phyloP scores from a whole-genome alignment of 108 stramenopile species.

The Poteriospumella lacustris region DNA sequence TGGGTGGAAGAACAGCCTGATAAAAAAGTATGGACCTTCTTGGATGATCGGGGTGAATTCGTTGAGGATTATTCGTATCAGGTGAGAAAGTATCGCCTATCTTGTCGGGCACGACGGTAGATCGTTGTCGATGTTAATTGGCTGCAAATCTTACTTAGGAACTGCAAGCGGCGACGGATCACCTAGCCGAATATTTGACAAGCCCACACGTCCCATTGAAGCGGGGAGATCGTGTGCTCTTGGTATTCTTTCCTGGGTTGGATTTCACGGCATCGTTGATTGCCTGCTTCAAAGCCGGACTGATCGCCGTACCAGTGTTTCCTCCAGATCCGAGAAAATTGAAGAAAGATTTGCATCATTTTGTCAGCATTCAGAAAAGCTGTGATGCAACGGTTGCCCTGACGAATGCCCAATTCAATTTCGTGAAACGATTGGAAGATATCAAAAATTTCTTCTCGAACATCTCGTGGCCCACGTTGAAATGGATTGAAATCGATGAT shows the following conservation, averaged over 20 bases:
- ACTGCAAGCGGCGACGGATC: not conserved
- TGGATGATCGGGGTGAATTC: constrained; percentile 19
- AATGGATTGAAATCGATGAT: constrained; percentile 4
- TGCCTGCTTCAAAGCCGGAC: constrained; percentile 70
- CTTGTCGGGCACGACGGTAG: not conserved
- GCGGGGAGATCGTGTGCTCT: constrained; percentile 67
- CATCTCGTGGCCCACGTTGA: constrained; percentile 31
- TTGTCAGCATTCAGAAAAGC: constrained; percentile 63
- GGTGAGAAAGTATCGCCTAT: not conserved
- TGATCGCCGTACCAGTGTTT: constrained; percentile 65
- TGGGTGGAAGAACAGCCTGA: not conserved
- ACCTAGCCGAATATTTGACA: not conserved
- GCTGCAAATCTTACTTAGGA: not conserved
- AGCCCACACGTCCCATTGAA: not conserved
- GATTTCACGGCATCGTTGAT: constrained; percentile 89
- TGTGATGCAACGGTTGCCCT: constrained; percentile 77
- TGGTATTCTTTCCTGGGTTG: constrained; percentile 92
- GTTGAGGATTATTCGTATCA: constrained; percentile 15
- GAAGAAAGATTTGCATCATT: constrained; percentile 47
- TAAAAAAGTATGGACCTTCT: constrained; percentile 27
- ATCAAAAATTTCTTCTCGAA: constrained; percentile 38
- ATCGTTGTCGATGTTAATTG: not conserved
- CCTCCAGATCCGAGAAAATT: constrained; percentile 78
- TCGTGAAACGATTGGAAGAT: constrained; percentile 60
- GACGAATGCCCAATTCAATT: constrained; percentile 73